A percentile compares a stretch with the other conserved stretches of the same genome.
Conservation (phyloP, 306 rosid genomes). For the Medicago ruthenica region DNA sequence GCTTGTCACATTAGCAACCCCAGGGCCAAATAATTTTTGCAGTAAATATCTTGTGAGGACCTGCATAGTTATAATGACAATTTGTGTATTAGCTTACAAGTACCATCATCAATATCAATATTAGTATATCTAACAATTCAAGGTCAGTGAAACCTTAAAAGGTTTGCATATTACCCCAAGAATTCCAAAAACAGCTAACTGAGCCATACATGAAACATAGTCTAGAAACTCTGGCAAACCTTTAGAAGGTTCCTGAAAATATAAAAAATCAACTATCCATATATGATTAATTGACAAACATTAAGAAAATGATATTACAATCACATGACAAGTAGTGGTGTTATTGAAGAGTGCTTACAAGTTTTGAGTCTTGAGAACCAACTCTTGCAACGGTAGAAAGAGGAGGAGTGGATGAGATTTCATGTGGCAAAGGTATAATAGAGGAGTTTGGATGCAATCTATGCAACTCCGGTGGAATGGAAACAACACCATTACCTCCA, state of each 20-base stretch:
- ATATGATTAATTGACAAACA: slow-evolving; percentile 26
- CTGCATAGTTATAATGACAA: slow-evolving; percentile 48
- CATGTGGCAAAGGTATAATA: slow-evolving; percentile 50
- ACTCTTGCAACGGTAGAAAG: slow-evolving; percentile 42
- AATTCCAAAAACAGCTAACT: slow-evolving; percentile 57
- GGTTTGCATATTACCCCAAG: slow-evolving; percentile 50
- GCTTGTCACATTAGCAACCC: slow-evolving; percentile 60
- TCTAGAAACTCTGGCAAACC: slow-evolving; percentile 49
- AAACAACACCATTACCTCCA: slow-evolving; percentile 45
- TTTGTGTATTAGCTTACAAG: slow-evolving; percentile 27
- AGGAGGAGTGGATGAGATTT: slow-evolving; percentile 44
- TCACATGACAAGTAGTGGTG: not conserved
- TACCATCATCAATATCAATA: not conserved
- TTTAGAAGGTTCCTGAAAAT: slow-evolving; percentile 49
- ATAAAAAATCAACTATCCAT: not conserved
- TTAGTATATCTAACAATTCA: slow-evolving; percentile 1
- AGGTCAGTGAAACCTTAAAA: no score
- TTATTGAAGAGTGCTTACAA: slow-evolving; percentile 47
- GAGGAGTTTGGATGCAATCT: slow-evolving; percentile 46
- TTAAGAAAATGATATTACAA: not conserved
- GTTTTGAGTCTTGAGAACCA: slow-evolving; percentile 50
- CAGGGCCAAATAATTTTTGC: slow-evolving; percentile 80
- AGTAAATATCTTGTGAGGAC: slow-evolving; percentile 78
- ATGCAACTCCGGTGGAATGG: slow-evolving; percentile 45
- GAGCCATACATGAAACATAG: slow-evolving; percentile 48